These are phyloP conservation scores for Macadamia tetraphylla DNA, from an alignment of 164 flowering plant genomes.

Conservation along the genomic window DNA sequence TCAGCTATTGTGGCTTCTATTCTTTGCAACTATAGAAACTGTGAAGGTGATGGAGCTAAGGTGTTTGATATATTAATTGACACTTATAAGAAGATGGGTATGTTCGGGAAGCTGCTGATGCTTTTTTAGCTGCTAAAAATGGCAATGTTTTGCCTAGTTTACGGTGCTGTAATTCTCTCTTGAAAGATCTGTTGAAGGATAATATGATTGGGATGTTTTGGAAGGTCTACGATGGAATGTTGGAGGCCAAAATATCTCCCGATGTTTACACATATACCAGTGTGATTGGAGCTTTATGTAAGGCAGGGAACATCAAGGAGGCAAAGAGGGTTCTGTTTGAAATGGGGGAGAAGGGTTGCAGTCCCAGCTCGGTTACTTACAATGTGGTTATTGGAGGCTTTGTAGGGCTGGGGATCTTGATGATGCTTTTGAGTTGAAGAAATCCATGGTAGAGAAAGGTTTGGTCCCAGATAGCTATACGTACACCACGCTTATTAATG, in stretches of 20 bases:
- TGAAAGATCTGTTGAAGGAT: constrained; percentile 52
- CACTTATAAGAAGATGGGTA: constrained; percentile 42
- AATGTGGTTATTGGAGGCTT: constrained; percentile 61
- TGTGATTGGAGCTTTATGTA: constrained; percentile 51
- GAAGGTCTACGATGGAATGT: constrained; percentile 58
- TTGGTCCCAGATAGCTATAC: constrained; percentile 48
- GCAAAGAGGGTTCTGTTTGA: constrained; percentile 44
- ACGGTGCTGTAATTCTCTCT: constrained; percentile 51
- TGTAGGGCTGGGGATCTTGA: constrained; percentile 45
- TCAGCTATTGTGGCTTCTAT: constrained; percentile 32
- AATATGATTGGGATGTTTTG: constrained; percentile 53
- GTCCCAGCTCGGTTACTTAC: constrained; percentile 47
- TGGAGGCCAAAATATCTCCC: constrained; percentile 27
- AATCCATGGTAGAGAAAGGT: constrained; percentile 43
- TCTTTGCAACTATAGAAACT: constrained; percentile 18
- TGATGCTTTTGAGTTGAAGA: constrained; percentile 56
- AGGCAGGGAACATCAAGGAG: constrained; percentile 40
- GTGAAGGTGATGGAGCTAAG: constrained; percentile 11
- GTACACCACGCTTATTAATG: constrained; percentile 38
- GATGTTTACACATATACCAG: constrained; percentile 64
- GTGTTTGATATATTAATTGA: constrained; percentile 51
- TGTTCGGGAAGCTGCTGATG: constrained; percentile 45
- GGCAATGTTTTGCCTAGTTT: constrained; percentile 32
- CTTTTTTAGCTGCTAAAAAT: constrained; percentile 26
- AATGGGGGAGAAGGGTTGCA: constrained; percentile 63